Evolutionary conservation across 1,284 basidiomycete genomes (phyloP), one percentile per base, ranked within the genome.

Genomic region (Rhodotorula sp.): DNA sequence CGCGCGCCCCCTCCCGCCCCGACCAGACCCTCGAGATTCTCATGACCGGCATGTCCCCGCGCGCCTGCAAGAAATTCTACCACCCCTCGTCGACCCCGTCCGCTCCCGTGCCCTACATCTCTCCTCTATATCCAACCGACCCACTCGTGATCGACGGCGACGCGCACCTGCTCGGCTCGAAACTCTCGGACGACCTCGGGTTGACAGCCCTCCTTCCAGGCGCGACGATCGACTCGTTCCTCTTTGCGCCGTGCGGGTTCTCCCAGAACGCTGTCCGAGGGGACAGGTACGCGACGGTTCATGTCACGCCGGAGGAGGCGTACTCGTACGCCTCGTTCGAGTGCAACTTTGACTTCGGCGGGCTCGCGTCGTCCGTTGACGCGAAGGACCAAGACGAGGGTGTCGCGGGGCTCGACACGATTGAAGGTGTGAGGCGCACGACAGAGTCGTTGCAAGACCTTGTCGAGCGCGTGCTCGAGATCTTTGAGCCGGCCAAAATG

Each of bases 261-360:
- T 94, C 91, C 6, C 91, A 92, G 76, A 99, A 99, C 80, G 94
- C 93, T 2, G 85, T 96, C 63, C 88, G 89, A 84, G 83, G 82
- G 10, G 93, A 94, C 79, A 92, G 94, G 44, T 99, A 99, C 82
- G 98, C 93, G 81, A 99, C 94, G 13, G 95, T 99, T 71, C 96
- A 99, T 80, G 96, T 99, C 63, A 99, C 96, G 0, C 96, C 96
- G 46, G 96, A 99, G 81, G 88, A 90, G 75, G 94, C 91, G 67
- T 97, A 92, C 88, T 95, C 92, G 59, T 99, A 96, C 81, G 96
- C 96, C 60, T 92, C 90, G 76, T 99, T 99, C 82, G 96, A 99
- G 82, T 96, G 93, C 82, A 99, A 99, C 81, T 88, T 98, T n/a
- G 91, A 92, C 6, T 85, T 94, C 30, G 81, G 55, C 11, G 44